Base-by-base conservation (phyloP, 2,329 filamentous ascomycete genomes). In the Furcasterigmium furcatum region DNA sequence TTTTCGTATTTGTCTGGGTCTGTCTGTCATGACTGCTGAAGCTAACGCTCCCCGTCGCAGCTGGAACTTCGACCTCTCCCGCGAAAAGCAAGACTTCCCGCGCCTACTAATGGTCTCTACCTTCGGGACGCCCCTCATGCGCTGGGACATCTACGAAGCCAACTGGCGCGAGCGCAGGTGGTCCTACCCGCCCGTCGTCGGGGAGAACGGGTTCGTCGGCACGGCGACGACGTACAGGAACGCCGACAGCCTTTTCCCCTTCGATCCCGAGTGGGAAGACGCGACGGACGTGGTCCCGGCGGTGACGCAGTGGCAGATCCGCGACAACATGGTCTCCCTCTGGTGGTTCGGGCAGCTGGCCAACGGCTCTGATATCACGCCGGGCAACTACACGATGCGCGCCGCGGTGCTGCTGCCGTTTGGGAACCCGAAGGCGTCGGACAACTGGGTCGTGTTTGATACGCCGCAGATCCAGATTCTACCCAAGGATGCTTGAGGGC, bases 21-120 rank as follows among this genome's bases (percentile, higher is more conserved):
- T n/a, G n/a, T n/a, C n/a, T n/a, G n/a, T n/a, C n/a, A n/a, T n/a
- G n/a, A n/a, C n/a, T n/a, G n/a, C n/a, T n/a, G n/a, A n/a, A n/a
- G n/a, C n/a, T n/a, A n/a, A n/a, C n/a, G n/a, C n/a, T n/a, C n/a
- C n/a, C n/a, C n/a, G 27, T 14, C 8, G 24, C 18, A 40, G 38
- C 22, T 40, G 21, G 12, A 40, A 21, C 3, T 70, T 86, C 25
- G 84, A 84, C 52, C 84, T 82, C 1, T 80, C 74, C 38, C 59
- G 85, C 44, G 27, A 30, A 14, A 30, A 30, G 27, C 27, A 55
- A 22, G 53, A 55, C 24, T 55, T 52, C 16, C 52, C 53, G 1
- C 53, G 48, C 21, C 41, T 55, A 6, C 41, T 44, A 14, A 39
- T 44, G 18, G 50, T 43, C 9, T 44, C 50, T 12, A 49, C 47